Conservation (phyloP, 345 rosid genomes). For the Syzygium aromaticum region DNA sequence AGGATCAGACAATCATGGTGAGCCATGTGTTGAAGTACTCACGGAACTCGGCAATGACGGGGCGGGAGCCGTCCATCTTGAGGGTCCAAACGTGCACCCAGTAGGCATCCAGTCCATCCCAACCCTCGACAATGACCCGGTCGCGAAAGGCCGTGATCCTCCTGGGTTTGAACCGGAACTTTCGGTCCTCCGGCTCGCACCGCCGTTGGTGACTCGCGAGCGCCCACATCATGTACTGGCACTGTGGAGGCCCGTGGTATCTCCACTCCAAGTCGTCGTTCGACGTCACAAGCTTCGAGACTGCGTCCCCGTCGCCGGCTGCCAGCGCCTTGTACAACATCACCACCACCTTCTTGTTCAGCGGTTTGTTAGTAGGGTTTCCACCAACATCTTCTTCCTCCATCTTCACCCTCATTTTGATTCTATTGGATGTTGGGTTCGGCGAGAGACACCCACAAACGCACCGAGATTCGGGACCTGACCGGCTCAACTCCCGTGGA, state of each 20-base stretch:
- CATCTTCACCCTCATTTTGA: neutral
- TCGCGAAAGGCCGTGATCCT: neutral
- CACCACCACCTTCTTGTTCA: neutral
- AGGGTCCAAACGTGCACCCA: conserved; percentile 1
- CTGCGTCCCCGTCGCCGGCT: neutral
- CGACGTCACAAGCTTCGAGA: neutral
- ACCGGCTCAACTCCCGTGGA: neutral
- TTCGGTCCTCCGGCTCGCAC: neutral
- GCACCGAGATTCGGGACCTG: neutral
- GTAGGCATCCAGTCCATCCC: neutral
- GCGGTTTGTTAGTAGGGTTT: neutral
- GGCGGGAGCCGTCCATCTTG: neutral
- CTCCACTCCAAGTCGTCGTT: neutral
- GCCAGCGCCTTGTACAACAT: neutral
- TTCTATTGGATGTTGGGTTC: neutral
- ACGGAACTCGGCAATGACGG: neutral
- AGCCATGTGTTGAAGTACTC: neutral
- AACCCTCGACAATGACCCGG: neutral
- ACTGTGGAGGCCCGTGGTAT: neutral
- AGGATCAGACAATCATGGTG: neutral
- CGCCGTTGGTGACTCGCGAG: neutral
- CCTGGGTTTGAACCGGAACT: neutral
- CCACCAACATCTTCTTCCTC: neutral
- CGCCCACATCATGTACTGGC: neutral
- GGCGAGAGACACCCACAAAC: neutral